Evolutionary conservation across 306 rosid genomes (phyloP).

Genomic region (Crotalaria pallida): DNA sequence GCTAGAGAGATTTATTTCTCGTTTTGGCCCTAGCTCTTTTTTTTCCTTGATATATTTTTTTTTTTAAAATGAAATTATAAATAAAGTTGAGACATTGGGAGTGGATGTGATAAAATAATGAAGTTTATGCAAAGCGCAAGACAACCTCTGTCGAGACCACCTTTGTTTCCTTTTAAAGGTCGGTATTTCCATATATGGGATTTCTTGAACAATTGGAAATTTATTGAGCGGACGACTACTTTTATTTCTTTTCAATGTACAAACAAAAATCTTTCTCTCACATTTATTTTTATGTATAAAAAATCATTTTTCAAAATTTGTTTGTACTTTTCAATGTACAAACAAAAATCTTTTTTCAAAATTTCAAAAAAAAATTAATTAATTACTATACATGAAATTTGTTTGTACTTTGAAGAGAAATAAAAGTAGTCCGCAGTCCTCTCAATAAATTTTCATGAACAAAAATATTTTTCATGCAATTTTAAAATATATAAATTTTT

Average conservation of each 20-base stretch:
- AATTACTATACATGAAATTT: no score
- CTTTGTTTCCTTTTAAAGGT: conserved; percentile 14
- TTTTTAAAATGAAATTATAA: no score
- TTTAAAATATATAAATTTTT: no score
- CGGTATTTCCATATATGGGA: conserved; percentile 33
- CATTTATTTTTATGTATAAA: no score
- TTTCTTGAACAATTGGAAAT: conserved; percentile 34
- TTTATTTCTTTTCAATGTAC: neutral
- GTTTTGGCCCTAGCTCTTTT: neutral
- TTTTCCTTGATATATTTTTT: neutral
- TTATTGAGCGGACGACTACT: neutral
- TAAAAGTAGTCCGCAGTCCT: no score
- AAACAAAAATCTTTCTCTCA: neutral
- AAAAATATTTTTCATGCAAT: no score
- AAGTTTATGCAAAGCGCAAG: conserved; percentile 8
- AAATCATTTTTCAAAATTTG: no score
- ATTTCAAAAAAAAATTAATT: no score
- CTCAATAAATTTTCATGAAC: no score
- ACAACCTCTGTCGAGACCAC: neutral
- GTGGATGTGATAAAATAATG: neutral
- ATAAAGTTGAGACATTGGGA: neutral
- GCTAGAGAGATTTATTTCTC: conserved; percentile 6
- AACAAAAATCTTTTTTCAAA: no score
- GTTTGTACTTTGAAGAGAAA: no score
- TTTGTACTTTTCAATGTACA: no score